These are phyloP conservation scores for Zalaria obscura DNA, from an alignment of 2,329 filamentous ascomycete genomes.

Conservation along the genomic window DNA sequence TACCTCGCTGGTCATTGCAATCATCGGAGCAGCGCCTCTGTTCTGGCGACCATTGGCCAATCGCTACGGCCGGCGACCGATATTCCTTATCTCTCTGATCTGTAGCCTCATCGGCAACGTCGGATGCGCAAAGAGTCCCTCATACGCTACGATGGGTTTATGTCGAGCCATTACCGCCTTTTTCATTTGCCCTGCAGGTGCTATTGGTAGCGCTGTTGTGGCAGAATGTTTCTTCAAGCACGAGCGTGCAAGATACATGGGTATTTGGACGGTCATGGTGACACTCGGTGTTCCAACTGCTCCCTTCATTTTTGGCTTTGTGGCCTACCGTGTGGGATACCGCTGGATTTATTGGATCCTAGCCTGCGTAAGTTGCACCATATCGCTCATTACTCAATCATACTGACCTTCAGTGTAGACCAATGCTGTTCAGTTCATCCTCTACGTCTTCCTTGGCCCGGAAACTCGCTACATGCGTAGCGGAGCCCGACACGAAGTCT, in stretches of 20 bases:
- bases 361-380: conserved; percentile 29
- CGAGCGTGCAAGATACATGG: conserved; percentile 39
- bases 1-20: conserved; percentile 37
- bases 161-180: conserved; percentile 38
- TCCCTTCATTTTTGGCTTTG: conserved; percentile 26
- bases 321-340: conserved; percentile 35
- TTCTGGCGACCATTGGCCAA: conserved; percentile 41
- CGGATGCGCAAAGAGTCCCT: conserved; percentile 34
- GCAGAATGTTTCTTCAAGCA: conserved; percentile 42
- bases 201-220: conserved; percentile 42
- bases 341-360: conserved; percentile 45
- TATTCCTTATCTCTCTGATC: conserved; percentile 36
- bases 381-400: neutral
- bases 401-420: conserved; percentile 20
- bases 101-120: conserved; percentile 35
- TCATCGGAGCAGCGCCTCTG: conserved; percentile 37
- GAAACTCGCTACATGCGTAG: conserved; percentile 39
- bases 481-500: conserved; percentile 16
- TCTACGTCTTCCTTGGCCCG: conserved; percentile 38
- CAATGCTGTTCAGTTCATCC: conserved; percentile 39
- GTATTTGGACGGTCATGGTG: conserved; percentile 38
- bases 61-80: conserved; percentile 37
- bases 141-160: conserved; percentile 33
- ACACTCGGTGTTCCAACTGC: conserved; percentile 32
- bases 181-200: conserved; percentile 39